A percentile compares a stretch with the other conserved stretches of the same genome.
Conservation (phyloP, 768 basidiomycete species). For the Ramaria sp. region DNA sequence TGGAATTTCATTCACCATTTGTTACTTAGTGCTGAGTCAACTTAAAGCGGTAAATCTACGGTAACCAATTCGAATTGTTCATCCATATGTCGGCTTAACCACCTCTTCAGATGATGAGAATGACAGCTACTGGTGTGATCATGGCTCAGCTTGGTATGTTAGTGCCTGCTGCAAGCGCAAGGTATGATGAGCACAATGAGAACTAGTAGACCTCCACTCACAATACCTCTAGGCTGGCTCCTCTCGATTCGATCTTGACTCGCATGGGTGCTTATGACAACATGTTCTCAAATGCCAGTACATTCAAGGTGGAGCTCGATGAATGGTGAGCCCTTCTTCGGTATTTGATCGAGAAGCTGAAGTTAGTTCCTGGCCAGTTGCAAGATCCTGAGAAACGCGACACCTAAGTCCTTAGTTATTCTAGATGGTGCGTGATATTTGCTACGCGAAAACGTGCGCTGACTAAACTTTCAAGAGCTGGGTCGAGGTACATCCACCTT, state of each 20-base stretch:
- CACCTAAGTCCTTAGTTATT: conserved; percentile 89
- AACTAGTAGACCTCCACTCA: conserved; percentile 1
- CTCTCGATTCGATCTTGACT: conserved; percentile 86
- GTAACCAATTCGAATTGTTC: conserved; percentile 20
- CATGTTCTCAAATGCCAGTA: conserved; percentile 89
- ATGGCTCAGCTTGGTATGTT: conserved; percentile 96
- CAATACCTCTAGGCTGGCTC: conserved; percentile 48
- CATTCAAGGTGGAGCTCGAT: conserved; percentile 97
- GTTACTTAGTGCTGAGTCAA: conserved; percentile 5
- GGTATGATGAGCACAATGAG: conserved; percentile 29
- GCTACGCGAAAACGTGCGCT: not conserved
- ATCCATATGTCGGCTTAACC: conserved; percentile 4
- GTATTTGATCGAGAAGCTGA: not conserved
- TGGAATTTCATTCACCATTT: conserved; percentile 4
- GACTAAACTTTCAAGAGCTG: conserved; percentile 46
- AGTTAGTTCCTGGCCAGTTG: conserved; percentile 36
- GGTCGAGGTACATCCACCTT: conserved; percentile 94
- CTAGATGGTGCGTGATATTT: conserved; percentile 62
- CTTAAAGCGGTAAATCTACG: conserved; percentile 62
- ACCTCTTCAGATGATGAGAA: conserved; percentile 61
- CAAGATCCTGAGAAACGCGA: conserved; percentile 88
- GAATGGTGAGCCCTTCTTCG: conserved; percentile 58
- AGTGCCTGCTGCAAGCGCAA: conserved; percentile 76
- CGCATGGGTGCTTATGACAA: conserved; percentile 99
- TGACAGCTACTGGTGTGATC: conserved; percentile 93